Evolutionary conservation across 805 yeast genomes (phyloP).

Genomic region (Metschnikowia hibisci): DNA sequence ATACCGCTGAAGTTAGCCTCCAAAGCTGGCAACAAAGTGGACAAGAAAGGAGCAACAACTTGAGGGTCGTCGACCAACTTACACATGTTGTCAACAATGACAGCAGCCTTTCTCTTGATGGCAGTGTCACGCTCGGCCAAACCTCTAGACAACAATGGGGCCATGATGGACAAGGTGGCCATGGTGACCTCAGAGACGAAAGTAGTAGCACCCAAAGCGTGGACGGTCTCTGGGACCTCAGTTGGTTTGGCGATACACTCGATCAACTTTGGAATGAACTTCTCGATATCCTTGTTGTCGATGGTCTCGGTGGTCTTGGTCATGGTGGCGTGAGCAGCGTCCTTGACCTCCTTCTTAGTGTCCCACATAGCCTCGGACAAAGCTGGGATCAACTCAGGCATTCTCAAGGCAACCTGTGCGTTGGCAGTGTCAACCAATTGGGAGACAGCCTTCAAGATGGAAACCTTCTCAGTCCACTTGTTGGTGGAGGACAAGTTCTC

Average conservation of each 20-base stretch:
- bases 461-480: slow-evolving; percentile 98
- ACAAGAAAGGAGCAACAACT: slow-evolving; percentile 99
- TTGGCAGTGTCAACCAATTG: slow-evolving; percentile 91
- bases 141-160: slow-evolving; percentile 98
- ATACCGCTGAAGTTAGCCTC: slow-evolving; percentile 90
- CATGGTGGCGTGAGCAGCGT: slow-evolving; percentile 93
- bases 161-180: slow-evolving; percentile 99
- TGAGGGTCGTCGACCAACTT: slow-evolving; percentile 99
- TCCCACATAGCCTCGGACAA: slow-evolving; percentile 99
- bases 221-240: slow-evolving; percentile 98
- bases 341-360: slow-evolving; percentile 97
- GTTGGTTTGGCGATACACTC: slow-evolving; percentile 95
- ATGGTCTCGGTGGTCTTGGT: slow-evolving; percentile 95
- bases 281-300: slow-evolving; percentile 99
- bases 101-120: slow-evolving; percentile 99
- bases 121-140: slow-evolving; percentile 99
- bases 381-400: slow-evolving; percentile 99
- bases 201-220: slow-evolving; percentile 98
- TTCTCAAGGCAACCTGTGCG: slow-evolving; percentile 94
- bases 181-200: slow-evolving; percentile 99
- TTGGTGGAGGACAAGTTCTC: slow-evolving; percentile 62
- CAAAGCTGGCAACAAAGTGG: slow-evolving; percentile 92
- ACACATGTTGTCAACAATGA: slow-evolving; percentile 99
- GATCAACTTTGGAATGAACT: slow-evolving; percentile 97
- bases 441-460: slow-evolving; percentile 80